Percentiles rank a stretch among this genome's conserved stretches.
phyloP scores from a whole-genome alignment of 345 rosid genomes.

The Pelargonium nanum region DNA sequence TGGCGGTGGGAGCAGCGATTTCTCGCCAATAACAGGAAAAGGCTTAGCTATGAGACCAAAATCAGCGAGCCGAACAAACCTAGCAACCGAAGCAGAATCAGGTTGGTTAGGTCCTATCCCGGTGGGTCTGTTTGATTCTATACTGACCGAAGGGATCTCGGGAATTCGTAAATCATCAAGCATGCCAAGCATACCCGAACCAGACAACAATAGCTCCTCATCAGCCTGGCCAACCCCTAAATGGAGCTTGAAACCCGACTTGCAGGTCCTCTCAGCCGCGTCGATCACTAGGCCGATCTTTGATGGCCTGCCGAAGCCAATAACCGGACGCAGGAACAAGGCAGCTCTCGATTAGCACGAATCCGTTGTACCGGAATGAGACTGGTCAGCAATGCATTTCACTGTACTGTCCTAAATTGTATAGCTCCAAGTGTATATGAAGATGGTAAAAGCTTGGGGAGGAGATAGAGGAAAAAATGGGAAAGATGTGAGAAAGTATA shows the following conservation, averaged over 20 bases:
- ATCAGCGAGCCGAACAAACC: conserved; percentile 28
- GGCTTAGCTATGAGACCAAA: conserved; percentile 41
- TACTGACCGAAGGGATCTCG: conserved; percentile 15
- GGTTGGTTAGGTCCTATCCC: conserved; percentile 27
- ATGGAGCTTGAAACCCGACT: conserved; percentile 40
- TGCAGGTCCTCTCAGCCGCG: conserved; percentile 37
- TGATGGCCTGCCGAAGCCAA: conserved; percentile 43
- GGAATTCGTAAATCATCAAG: conserved; percentile 43
- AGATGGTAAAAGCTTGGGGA: no score
- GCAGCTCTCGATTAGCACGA: conserved; percentile 38
- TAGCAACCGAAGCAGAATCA: conserved; percentile 26
- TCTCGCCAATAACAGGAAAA: conserved; percentile 29
- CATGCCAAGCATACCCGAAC: conserved; percentile 31
- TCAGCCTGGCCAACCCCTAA: conserved; percentile 38
- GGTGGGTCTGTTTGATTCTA: conserved; percentile 23
- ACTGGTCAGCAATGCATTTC: not conserved
- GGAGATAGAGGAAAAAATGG: not conserved
- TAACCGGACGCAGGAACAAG: conserved; percentile 32
- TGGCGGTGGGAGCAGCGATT: conserved; percentile 17
- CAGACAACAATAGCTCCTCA: conserved; percentile 19
- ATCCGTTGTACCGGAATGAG: not conserved
- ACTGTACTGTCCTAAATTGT: not conserved
- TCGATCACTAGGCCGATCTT: conserved; percentile 36
- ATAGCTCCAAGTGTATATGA: not conserved
- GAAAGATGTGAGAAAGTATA: not conserved